Percentiles rank a stretch among this genome's conserved stretches.
Conservation (phyloP, 805 yeast genomes). For the Cyberlindnera mycetangii region DNA sequence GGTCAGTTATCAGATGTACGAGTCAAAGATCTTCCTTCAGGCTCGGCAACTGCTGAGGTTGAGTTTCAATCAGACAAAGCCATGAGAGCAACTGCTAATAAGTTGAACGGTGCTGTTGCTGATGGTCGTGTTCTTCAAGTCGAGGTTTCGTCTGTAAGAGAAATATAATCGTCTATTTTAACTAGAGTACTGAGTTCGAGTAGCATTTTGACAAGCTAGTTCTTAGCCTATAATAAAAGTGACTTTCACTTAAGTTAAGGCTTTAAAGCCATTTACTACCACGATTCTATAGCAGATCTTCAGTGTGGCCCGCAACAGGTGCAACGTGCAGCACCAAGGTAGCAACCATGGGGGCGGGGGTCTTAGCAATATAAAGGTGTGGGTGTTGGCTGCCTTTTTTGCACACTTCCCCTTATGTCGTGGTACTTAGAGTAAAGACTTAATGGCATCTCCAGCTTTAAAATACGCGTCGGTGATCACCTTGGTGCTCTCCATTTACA, state of each 20-base stretch:
- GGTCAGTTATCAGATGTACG: constrained; percentile 20
- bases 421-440: no score
- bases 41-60: constrained; percentile 39
- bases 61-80: constrained; percentile 29
- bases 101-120: constrained; percentile 43
- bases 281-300: no score
- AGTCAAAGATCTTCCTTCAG: constrained; percentile 36
- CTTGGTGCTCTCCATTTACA: constrained; percentile 53
- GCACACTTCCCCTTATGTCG: neutral
- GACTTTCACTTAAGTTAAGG: no score
- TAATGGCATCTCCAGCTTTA: constrained; percentile 26
- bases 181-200: neutral
- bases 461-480: constrained; percentile 50
- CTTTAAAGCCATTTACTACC: no score
- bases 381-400: neutral
- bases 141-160: constrained; percentile 18
- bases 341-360: neutral
- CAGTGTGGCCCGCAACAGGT: no score
- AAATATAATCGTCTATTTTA: no score
- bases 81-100: constrained; percentile 30
- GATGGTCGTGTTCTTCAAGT: constrained; percentile 43
- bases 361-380: neutral
- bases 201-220: neutral
- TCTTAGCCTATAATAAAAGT: no score
- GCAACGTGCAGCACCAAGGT: neutral